These are phyloP conservation scores for Tetrapisispora fleetii DNA, from an alignment of 805 yeast species.

Conservation along the genomic window DNA sequence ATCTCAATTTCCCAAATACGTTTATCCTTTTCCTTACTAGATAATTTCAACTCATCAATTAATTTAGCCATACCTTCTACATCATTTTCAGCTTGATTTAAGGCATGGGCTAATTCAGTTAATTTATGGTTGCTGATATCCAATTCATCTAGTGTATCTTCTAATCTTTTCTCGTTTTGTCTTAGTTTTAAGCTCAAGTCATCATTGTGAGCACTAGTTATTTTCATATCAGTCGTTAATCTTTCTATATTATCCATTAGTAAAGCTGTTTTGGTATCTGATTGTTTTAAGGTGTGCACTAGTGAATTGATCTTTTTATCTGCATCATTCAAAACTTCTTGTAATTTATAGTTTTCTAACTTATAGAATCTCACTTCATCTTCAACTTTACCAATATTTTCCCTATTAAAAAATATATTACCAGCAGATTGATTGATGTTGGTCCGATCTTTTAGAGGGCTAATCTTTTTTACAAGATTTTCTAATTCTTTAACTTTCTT, in stretches of 20 bases:
- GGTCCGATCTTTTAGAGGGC: conserved; percentile 20
- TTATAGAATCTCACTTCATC: conserved; percentile 24
- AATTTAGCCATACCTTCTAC: conserved; percentile 43
- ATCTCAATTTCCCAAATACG: conserved; percentile 44
- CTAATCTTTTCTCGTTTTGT: conserved; percentile 61
- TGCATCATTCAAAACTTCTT: conserved; percentile 40
- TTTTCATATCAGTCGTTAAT: conserved; percentile 47
- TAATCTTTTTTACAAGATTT: conserved; percentile 20
- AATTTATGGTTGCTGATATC: conserved; percentile 72
- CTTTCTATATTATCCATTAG: conserved; percentile 34
- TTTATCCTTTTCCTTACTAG: conserved; percentile 44
- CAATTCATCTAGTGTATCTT: conserved; percentile 59
- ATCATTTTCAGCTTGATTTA: conserved; percentile 44
- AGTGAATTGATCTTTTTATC: conserved; percentile 35
- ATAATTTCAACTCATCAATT: conserved; percentile 42
- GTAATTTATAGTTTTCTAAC: conserved; percentile 35
- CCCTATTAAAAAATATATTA: conserved; percentile 22
- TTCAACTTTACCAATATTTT: conserved; percentile 23
- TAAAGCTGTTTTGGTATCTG: conserved; percentile 29
- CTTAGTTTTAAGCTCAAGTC: conserved; percentile 47
- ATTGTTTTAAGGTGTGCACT: conserved; percentile 35
- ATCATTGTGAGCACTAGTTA: conserved; percentile 43
- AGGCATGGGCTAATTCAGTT: conserved; percentile 38
- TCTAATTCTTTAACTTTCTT: conserved; percentile 36
- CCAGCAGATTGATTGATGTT: conserved; percentile 14